Evolutionary conservation across 2,329 filamentous ascomycete species (phyloP).

Genomic region (Claviceps pazoutovae): DNA sequence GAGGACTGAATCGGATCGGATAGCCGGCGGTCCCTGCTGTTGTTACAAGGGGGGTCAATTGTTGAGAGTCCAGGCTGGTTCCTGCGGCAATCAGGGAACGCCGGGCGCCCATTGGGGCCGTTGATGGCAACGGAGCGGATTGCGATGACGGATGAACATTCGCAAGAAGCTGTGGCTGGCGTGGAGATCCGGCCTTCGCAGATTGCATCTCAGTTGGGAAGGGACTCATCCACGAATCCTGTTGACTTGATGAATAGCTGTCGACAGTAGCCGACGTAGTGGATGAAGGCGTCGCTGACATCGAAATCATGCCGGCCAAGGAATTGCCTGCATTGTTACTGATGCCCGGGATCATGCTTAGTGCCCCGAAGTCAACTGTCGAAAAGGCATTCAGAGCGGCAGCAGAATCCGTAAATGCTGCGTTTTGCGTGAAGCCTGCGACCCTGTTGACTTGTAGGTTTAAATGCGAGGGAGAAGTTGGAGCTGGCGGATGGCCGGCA

Average conservation of each 20-base stretch:
- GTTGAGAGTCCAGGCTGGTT: conserved; percentile 5
- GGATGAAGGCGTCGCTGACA: conserved; percentile 19
- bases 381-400: conserved; percentile 27
- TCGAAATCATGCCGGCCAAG: conserved; percentile 17
- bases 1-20: conserved; percentile 35
- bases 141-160: conserved; percentile 17
- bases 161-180: conserved; percentile 17
- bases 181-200: conserved; percentile 9
- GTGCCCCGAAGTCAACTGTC: conserved; percentile 26
- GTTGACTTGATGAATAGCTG: conserved; percentile 21
- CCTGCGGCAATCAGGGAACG: conserved; percentile 4
- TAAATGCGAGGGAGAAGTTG: conserved; percentile 6
- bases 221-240: conserved; percentile 23
- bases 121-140: conserved; percentile 18
- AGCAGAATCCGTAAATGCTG: conserved; percentile 27
- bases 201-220: conserved; percentile 14
- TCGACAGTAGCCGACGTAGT: conserved; percentile 14
- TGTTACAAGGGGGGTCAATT: conserved; percentile 1
- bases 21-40: conserved; percentile 11
- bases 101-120: conserved; percentile 7
- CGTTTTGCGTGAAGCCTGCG: conserved; percentile 30
- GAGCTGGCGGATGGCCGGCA: conserved; percentile 12
- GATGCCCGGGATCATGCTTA: conserved; percentile 36
- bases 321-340: conserved; percentile 5
- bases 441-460: conserved; percentile 40